A percentile compares a stretch with the other conserved stretches of the same genome.
phyloP scores from a whole-genome alignment of 2,329 filamentous ascomycete species.

The Diplodia sapinea region DNA sequence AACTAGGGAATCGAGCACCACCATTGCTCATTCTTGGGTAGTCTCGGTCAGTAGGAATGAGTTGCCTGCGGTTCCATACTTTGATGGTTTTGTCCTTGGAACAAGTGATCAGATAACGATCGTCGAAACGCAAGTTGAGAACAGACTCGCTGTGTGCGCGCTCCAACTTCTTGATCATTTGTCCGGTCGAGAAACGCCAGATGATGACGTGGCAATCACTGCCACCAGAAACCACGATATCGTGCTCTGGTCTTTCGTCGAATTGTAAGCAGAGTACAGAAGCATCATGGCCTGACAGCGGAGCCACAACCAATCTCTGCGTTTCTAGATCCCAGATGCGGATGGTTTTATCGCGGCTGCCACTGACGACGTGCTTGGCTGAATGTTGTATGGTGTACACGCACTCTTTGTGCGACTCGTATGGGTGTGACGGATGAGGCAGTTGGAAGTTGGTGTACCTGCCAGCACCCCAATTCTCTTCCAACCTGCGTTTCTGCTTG shows the following conservation, averaged over 20 bases:
- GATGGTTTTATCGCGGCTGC: constrained; percentile 85
- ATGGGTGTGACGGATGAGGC: constrained; percentile 77
- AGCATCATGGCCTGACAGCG: constrained; percentile 76
- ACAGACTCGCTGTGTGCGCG: constrained; percentile 89
- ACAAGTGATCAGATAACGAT: constrained; percentile 89
- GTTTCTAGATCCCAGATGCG: constrained; percentile 90
- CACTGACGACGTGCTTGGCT: constrained; percentile 85
- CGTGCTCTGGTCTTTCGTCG: constrained; percentile 83
- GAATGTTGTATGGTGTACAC: constrained; percentile 95
- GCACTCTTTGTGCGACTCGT: constrained; percentile 88
- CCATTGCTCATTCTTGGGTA: constrained; percentile 47
- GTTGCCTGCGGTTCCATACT: constrained; percentile 78
- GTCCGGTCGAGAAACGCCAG: constrained; percentile 91
- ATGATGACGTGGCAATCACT: constrained; percentile 90
- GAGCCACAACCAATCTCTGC: constrained; percentile 74
- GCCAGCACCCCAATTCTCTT: constrained; percentile 89
- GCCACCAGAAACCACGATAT: constrained; percentile 93
- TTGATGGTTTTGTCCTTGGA: constrained; percentile 98
- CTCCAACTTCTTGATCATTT: constrained; percentile 75
- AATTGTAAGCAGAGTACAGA: constrained; percentile 96
- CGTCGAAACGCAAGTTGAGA: constrained; percentile 90
- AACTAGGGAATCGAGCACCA: constrained; percentile 56
- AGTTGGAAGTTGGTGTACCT: constrained; percentile 86
- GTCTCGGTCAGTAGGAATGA: constrained; percentile 48
- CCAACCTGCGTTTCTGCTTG: constrained; percentile 80